A percentile compares a stretch with the other conserved stretches of the same genome.
phyloP scores from a whole-genome alignment of 805 yeast genomes.

The Yamadazyma olivae region DNA sequence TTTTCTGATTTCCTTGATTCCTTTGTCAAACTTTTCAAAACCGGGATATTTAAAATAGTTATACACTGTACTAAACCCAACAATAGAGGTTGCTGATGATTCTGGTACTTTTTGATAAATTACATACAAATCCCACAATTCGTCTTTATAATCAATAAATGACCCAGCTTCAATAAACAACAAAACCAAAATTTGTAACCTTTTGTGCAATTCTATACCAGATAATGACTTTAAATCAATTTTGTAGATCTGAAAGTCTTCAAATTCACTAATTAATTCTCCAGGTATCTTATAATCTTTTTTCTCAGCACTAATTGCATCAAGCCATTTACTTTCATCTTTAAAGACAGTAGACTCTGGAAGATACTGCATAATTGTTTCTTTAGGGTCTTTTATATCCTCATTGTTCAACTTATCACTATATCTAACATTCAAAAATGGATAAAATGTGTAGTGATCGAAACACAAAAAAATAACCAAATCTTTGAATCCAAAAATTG shows the following conservation, averaged over 20 bases:
- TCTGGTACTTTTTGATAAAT: constrained; percentile 28
- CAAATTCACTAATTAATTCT: constrained; percentile 12
- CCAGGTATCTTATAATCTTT: constrained; percentile 43
- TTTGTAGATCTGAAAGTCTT: constrained; percentile 49
- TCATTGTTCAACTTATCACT: constrained; percentile 48
- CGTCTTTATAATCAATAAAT: constrained; percentile 73
- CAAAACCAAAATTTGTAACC: constrained; percentile 77
- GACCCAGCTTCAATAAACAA: constrained; percentile 94
- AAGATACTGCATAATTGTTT: constrained; percentile 52
- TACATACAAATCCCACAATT: constrained; percentile 76
- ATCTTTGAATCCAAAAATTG: constrained; percentile 78
- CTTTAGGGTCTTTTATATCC: constrained; percentile 58
- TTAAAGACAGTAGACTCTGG: constrained; percentile 60
- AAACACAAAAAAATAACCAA: constrained; percentile 63
- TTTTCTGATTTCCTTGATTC: constrained; percentile 44
- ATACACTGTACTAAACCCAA: constrained; percentile 83
- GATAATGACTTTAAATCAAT: constrained; percentile 37
- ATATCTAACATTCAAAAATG: constrained; percentile 64
- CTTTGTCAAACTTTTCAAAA: constrained; percentile 47
- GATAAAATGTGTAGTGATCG: constrained; percentile 71
- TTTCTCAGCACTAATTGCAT: constrained; percentile 48
- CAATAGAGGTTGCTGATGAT: constrained; percentile 38
- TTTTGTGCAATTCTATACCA: constrained; percentile 53
- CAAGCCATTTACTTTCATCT: constrained; percentile 70
- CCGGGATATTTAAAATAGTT: constrained; percentile 76